These are phyloP conservation scores for Ophiocordyceps camponoti-rufipedis DNA, from an alignment of 2,329 filamentous ascomycete species.

Conservation along the genomic window DNA sequence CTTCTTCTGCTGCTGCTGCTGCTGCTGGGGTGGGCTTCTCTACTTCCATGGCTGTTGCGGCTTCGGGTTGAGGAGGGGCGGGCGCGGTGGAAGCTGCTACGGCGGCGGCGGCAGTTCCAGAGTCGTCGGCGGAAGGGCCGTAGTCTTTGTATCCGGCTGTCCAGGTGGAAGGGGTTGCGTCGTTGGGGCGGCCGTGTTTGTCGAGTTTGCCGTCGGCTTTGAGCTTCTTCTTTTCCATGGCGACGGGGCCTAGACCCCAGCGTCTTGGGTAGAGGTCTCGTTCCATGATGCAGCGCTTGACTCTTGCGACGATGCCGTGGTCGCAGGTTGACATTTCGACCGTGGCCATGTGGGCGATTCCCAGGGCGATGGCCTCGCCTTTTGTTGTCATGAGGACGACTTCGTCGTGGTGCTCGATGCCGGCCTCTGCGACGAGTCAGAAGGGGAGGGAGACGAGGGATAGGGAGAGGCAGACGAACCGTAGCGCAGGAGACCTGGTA, in stretches of 20 bases:
- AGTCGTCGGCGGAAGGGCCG: slow-evolving; percentile 33
- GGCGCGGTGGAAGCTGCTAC: slow-evolving; percentile 20
- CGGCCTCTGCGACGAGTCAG: slow-evolving; percentile 41
- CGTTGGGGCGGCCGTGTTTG: slow-evolving; percentile 88
- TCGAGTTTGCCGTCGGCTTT: slow-evolving; percentile 96
- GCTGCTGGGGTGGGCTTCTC: slow-evolving; percentile 21
- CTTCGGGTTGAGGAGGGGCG: background rate
- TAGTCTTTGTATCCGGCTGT: slow-evolving; percentile 85
- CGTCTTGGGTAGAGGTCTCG: slow-evolving; percentile 89
- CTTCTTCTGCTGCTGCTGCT: slow-evolving; percentile 41
- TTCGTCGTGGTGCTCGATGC: slow-evolving; percentile 89
- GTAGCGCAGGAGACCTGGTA: slow-evolving; percentile 86
- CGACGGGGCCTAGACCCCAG: slow-evolving; percentile 91
- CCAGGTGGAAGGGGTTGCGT: slow-evolving; percentile 88
- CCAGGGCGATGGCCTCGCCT: slow-evolving; percentile 93
- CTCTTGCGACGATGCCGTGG: slow-evolving; percentile 93
- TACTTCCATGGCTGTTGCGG: slow-evolving; percentile 14
- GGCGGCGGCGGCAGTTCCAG: slow-evolving; percentile 21
- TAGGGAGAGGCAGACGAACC: slow-evolving; percentile 31
- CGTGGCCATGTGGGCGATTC: slow-evolving; percentile 93
- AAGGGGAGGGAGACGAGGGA: background rate
- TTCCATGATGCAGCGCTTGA: slow-evolving; percentile 99
- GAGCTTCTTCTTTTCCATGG: slow-evolving; percentile 98
- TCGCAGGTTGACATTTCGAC: slow-evolving; percentile 94
- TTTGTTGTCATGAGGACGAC: slow-evolving; percentile 98